phyloP scores from a whole-genome alignment of 2,329 filamentous ascomycete species.

The Fusarium papillatum region DNA sequence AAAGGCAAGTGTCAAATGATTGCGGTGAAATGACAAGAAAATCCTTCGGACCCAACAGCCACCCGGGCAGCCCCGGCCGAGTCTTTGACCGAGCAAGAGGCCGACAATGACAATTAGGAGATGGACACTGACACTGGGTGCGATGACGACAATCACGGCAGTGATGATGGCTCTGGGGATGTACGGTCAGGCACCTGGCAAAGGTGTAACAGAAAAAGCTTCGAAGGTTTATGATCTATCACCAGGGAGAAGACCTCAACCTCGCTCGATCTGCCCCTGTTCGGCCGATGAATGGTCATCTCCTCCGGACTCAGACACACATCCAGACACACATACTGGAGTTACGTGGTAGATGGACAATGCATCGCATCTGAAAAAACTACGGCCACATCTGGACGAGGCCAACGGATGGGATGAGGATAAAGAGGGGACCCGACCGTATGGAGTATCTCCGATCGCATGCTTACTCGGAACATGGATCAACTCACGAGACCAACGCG shows the following conservation, averaged over 20 bases:
- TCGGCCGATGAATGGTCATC: constrained; percentile 1
- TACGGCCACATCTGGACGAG: background rate
- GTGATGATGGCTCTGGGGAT: constrained; percentile 2
- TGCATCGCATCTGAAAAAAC: background rate
- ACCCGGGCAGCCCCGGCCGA: constrained; percentile 16
- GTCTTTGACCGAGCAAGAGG: constrained; percentile 13
- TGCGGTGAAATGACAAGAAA: constrained; percentile 14
- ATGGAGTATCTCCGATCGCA: constrained; percentile 30
- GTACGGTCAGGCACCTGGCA: background rate
- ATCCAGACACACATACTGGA: background rate
- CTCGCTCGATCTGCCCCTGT: constrained; percentile 3
- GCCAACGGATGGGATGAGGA: background rate
- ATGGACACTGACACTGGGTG: background rate
- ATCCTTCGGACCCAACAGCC: constrained; percentile 6
- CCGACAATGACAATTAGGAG: background rate
- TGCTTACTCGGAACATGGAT: constrained; percentile 5
- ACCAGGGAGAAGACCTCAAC: background rate
- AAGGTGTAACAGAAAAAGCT: constrained; percentile 1
- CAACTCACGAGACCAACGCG: constrained; percentile 21
- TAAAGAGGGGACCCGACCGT: constrained; percentile 15
- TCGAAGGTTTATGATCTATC: constrained; percentile 1
- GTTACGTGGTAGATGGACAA: background rate
- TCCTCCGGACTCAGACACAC: background rate
- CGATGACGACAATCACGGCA: constrained; percentile 16
- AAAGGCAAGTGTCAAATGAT: constrained; percentile 13